These are phyloP conservation scores for Sclerotinia borealis DNA, from an alignment of 2,329 filamentous ascomycete species.

Conservation along the genomic window DNA sequence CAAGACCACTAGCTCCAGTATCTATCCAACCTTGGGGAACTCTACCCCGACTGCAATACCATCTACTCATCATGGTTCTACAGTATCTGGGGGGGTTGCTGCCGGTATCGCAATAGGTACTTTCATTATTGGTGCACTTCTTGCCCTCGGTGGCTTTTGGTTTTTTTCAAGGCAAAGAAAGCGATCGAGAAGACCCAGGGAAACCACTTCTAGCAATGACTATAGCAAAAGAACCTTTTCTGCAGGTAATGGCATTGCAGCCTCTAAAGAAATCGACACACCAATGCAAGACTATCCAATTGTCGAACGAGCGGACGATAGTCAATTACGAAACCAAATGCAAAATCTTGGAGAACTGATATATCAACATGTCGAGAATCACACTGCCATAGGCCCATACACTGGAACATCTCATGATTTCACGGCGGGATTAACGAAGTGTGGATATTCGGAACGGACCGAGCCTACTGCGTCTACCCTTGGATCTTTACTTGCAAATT, in stretches of 20 bases:
- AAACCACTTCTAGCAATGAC: background rate
- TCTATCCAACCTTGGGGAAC: background rate
- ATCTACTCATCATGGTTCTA: background rate
- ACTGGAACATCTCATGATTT: background rate
- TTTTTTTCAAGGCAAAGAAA: background rate
- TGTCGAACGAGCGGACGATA: slow-evolving; percentile 34
- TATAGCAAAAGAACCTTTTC: background rate
- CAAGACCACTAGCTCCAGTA: background rate
- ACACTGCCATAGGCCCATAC: slow-evolving; percentile 32
- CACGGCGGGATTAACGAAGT: background rate
- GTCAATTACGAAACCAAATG: slow-evolving; percentile 33
- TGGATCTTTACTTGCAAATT: background rate
- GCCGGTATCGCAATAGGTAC: slow-evolving; percentile 36
- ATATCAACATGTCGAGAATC: slow-evolving; percentile 37
- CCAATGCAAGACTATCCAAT: slow-evolving; percentile 31
- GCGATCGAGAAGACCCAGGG: background rate
- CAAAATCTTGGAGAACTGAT: slow-evolving; percentile 34
- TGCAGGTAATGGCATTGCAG: background rate
- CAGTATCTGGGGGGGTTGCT: slow-evolving; percentile 20
- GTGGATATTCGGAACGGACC: background rate
- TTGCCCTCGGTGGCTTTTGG: background rate
- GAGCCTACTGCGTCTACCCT: background rate
- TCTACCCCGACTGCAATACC: background rate
- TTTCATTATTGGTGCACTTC: slow-evolving; percentile 29
- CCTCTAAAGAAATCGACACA: background rate